A percentile compares a stretch with the other conserved stretches of the same genome.
Evolutionary conservation across 2,329 filamentous ascomycete species (phyloP).

Genomic region (Fusarium pilosicola): DNA sequence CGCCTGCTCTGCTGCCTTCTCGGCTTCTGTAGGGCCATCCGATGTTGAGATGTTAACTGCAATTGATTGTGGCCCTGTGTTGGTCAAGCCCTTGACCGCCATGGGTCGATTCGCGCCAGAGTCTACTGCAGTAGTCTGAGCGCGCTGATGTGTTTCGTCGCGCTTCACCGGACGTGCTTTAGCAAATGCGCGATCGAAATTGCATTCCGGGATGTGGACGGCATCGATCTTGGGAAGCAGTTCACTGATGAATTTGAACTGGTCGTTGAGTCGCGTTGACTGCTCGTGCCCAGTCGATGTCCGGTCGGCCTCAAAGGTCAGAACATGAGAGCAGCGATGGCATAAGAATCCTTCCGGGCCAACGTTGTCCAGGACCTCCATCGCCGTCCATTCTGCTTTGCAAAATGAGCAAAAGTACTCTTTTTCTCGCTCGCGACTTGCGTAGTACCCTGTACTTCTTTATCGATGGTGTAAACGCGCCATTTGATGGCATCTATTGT

Average conservation of each 20-base stretch:
- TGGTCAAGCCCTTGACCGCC: slow-evolving; percentile 74
- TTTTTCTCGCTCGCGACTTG: slow-evolving; percentile 83
- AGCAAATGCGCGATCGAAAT: slow-evolving; percentile 74
- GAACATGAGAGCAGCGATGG: slow-evolving; percentile 75
- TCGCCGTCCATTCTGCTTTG: slow-evolving; percentile 84
- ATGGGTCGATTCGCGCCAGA: slow-evolving; percentile 65
- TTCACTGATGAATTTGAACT: slow-evolving; percentile 81
- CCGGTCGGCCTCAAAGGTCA: slow-evolving; percentile 74
- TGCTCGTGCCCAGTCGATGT: slow-evolving; percentile 77
- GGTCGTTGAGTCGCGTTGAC: slow-evolving; percentile 78
- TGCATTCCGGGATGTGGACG: slow-evolving; percentile 77
- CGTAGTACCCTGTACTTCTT: slow-evolving; percentile 85
- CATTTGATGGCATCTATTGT: slow-evolving; percentile 98
- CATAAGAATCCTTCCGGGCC: slow-evolving; percentile 81
- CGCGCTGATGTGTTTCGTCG: slow-evolving; percentile 73
- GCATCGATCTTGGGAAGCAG: slow-evolving; percentile 80
- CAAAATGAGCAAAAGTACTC: slow-evolving; percentile 89
- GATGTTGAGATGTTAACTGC: slow-evolving; percentile 74
- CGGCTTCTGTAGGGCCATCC: slow-evolving; percentile 73
- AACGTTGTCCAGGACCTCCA: slow-evolving; percentile 86
- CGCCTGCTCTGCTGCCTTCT: slow-evolving; percentile 71
- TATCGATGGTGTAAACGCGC: slow-evolving; percentile 87
- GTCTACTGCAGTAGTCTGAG: slow-evolving; percentile 68
- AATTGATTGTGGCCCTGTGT: slow-evolving; percentile 74
- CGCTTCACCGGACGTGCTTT: slow-evolving; percentile 72